Evolutionary conservation across 495 filamentous ascomycete species (phyloP).

Genomic region (Penicillium samsonianum): DNA sequence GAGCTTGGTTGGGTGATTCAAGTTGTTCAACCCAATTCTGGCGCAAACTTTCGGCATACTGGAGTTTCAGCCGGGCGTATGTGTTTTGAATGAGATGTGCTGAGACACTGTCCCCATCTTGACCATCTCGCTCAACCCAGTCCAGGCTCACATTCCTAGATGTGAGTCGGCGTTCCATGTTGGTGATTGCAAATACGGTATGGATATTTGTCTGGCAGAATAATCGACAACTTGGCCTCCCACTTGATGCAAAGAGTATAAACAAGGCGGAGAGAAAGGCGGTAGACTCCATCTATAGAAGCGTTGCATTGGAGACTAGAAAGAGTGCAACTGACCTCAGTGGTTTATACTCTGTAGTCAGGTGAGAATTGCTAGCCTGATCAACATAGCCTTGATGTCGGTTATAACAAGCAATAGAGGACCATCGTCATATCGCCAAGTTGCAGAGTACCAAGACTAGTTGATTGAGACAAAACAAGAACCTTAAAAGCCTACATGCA

Average conservation of each 20-base stretch:
- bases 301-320: neutral
- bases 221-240: neutral
- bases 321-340: neutral
- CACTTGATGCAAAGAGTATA: neutral
- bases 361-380: neutral
- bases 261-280: neutral
- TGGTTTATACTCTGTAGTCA: neutral
- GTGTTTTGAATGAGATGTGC: constrained; percentile 75
- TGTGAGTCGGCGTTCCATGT: constrained; percentile 9
- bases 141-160: constrained; percentile 3
- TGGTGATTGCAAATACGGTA: too few species aligned
- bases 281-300: neutral
- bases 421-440: neutral
- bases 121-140: neutral
- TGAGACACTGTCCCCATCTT: constrained; percentile 66
- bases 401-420: neutral
- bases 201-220: constrained; percentile 6
- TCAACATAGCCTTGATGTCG: neutral
- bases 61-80: constrained; percentile 76
- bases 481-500: neutral
- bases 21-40: constrained; percentile 79
- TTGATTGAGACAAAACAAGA: neutral
- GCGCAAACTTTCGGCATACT: constrained; percentile 68
- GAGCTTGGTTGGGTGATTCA: constrained; percentile 88
- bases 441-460: neutral